Percentiles rank a stretch among this genome's conserved stretches.
Conservation (phyloP, 202 grass and related monocot genomes). For the Brachypodium distachyon region DNA sequence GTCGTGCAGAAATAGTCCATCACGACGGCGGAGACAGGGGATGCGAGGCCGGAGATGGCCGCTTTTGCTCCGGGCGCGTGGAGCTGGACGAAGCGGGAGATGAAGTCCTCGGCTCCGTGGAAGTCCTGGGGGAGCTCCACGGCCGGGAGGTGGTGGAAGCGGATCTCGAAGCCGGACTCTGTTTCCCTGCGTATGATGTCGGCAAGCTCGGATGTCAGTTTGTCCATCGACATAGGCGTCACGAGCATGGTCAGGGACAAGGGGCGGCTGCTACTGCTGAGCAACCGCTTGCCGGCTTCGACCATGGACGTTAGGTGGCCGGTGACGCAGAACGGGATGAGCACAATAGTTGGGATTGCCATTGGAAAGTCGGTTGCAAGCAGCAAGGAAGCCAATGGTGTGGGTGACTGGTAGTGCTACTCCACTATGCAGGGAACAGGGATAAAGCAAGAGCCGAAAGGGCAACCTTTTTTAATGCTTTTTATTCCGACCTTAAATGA, state of each 20-base stretch:
- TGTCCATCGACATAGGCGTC: background rate
- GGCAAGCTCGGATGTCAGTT: background rate
- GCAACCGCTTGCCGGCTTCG: conserved; percentile 30
- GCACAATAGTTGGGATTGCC: background rate
- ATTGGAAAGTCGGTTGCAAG: background rate
- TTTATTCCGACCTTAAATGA: no score
- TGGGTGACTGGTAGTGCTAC: no score
- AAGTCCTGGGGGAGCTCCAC: background rate
- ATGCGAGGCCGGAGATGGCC: background rate
- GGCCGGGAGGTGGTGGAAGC: conserved; percentile 24
- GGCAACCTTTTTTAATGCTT: no score
- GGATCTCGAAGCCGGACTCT: conserved; percentile 11
- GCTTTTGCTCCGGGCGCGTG: conserved; percentile 9
- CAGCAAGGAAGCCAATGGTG: no score
- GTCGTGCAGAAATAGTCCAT: conserved; percentile 34
- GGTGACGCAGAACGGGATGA: conserved; percentile 25
- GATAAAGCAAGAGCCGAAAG: no score
- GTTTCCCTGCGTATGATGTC: background rate
- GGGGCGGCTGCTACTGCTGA: background rate
- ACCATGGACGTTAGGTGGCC: conserved; percentile 42
- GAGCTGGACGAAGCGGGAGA: conserved; percentile 7
- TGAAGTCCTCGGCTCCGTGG: conserved; percentile 10
- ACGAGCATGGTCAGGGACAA: conserved; percentile 39
- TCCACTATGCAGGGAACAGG: no score
- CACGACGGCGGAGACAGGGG: conserved; percentile 13